Evolutionary conservation across 208 protist species (phyloP), one percentile per base, ranked within the genome.

Genomic region (Trypanosoma congolense): DNA sequence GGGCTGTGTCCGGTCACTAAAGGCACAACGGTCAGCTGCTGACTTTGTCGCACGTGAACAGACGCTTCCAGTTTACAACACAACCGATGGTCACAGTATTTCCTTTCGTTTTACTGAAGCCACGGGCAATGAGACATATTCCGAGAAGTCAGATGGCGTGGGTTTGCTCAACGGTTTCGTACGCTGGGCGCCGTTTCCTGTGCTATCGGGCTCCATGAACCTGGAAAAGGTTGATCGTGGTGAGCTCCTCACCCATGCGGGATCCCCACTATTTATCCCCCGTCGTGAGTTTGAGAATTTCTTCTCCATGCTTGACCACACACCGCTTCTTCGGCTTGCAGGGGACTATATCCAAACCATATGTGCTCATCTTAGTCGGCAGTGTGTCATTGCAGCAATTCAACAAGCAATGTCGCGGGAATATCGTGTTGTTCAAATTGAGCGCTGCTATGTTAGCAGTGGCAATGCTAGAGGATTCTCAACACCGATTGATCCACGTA

Each of bases 21-120:
- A 69, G 18, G 52, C 62, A 8, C 57, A 76, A 31, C 60, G 65
- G 40, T 56, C 55, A 9, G 45, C 68, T n/a, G 69, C 73, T 8
- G 73, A 79, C 10, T 50, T 70, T 52, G 72, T 81, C 12, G 43
- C 49, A 40, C 69, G 64, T n/a, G 70, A 78, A 48, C 63, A 71
- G 46, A 64, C 19, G 16, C 56, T 80, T 21, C 74, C 73, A 9
- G 45, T 56, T 35, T 30, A 67, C 18, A 44, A 53, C 8, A 47
- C 50, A 28, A 24, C 12, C 14, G 66, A 71, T 24, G 51, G 61
- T 12, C 35, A 38, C n/a, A 63, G 65, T 44, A 63, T 48, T 26
- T 57, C 54, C 19, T 81, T 85, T 56, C 48, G 41, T 4, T 77
- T 87, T 41, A 36, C 53, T 14, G 71, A 79, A 40, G 49, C 64